These are phyloP conservation scores for Claviceps cyperi DNA, from an alignment of 2,329 filamentous ascomycete species.

Conservation along the genomic window DNA sequence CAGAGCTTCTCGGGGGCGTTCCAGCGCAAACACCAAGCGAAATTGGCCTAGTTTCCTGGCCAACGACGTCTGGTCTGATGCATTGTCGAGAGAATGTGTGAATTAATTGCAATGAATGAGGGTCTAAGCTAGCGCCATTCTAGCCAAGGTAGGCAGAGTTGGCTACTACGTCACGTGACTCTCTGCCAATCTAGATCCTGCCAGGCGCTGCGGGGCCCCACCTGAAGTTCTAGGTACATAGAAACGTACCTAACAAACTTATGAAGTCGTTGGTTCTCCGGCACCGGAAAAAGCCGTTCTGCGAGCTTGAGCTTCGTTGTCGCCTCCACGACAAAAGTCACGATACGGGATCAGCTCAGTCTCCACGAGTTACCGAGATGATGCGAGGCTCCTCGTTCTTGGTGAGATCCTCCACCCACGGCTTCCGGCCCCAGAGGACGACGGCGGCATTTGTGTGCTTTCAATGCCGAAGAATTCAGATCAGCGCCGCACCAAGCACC, in stretches of 20 bases:
- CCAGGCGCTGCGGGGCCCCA: background rate
- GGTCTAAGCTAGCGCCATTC: too few relatives aligned
- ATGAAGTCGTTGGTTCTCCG: background rate
- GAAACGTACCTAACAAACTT: too few relatives aligned
- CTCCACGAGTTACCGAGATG: constrained; percentile 5
- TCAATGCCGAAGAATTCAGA: constrained; percentile 47
- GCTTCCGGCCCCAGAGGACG: constrained; percentile 14
- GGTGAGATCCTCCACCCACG: constrained; percentile 20
- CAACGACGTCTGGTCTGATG: constrained; percentile 2
- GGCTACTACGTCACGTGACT: too few relatives aligned
- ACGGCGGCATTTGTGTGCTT: constrained; percentile 30
- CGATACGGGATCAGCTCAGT: too few relatives aligned
- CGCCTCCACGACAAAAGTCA: too few relatives aligned
- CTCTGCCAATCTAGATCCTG: background rate
- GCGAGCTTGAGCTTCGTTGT: background rate
- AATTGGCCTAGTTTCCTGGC: constrained; percentile 3
- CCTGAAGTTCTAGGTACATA: background rate
- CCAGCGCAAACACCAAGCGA: constrained; percentile 1
- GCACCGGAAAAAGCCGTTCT: constrained; percentile 19
- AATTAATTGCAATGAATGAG: too few relatives aligned
- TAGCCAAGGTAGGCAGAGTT: too few relatives aligned
- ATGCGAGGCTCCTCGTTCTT: constrained; percentile 32
- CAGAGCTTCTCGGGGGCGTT: background rate
- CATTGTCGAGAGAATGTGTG: too few relatives aligned
- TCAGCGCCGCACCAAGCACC: constrained; percentile 45